Evolutionary conservation across 495 filamentous ascomycete genomes (phyloP), one percentile per base, ranked within the genome.

Genomic region (Geoglossum glabrum): DNA sequence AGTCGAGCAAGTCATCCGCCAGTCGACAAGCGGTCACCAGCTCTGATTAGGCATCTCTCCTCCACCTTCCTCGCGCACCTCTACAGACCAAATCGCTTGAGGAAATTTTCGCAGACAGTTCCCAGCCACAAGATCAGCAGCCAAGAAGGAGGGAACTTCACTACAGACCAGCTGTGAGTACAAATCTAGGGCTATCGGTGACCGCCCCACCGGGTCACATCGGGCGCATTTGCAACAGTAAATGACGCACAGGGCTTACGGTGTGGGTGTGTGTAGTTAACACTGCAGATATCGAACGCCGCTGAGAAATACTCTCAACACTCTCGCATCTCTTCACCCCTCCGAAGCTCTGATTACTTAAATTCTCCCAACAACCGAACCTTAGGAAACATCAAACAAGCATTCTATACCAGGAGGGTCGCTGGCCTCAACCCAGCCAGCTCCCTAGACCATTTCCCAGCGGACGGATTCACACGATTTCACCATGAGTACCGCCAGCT

Each of bases 401-500:
- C 49, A 15, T 27, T 31, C 49, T 30, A 52, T 19, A 13, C 13
- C 23, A 52, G 49, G 5, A 52, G 49, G 49, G 49, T 52, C 23
- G 49, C 49, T 52, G 49, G 25, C 49, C 28, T 26, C 17, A 52
- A 52, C 49, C n/a, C 49, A 52, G 49, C 23, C 49, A 2, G 11
- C 28, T 30, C 25, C 6, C 17, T 27, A n/a, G n/a, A n/a, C 11
- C 10, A 52, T 28, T 17, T 30, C 17, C 17, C 5, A 28, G 25
- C 17, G 3, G 46, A 25, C 46, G 49, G 19, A 26, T 30, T 21
- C 49, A 7, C 49, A 13, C 36, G n/a, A 56, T 6, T 56, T 19
- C 47, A 26, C 26, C 38, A 58, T 58, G 56, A 58, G 40, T 58
- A 23, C 36, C 21, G 46, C 56, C 25, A 27, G 15, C 15, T 46